Percentiles rank a stretch among this genome's conserved stretches.
phyloP scores from a whole-genome alignment of 2,329 filamentous ascomycete genomes.

The Elsinoe necatrix region DNA sequence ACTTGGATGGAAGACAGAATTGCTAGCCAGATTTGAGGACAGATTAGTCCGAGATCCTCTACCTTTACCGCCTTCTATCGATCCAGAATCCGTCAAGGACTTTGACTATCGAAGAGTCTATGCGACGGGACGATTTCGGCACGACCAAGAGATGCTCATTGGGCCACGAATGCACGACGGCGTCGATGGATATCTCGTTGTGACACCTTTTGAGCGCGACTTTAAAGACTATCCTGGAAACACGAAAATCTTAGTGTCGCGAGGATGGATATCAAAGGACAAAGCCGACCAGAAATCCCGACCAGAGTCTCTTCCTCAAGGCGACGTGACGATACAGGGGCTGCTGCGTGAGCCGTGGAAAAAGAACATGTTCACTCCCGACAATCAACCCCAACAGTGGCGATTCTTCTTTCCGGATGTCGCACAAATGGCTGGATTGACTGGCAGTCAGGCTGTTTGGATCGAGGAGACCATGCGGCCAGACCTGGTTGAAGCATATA shows the following conservation, averaged over 20 bases:
- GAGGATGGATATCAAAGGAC: slow-evolving; percentile 85
- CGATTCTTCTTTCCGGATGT: slow-evolving; percentile 97
- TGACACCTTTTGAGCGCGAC: slow-evolving; percentile 77
- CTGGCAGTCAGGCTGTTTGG: slow-evolving; percentile 83
- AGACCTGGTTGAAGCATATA: slow-evolving; percentile 66
- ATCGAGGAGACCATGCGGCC: slow-evolving; percentile 91
- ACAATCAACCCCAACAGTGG: slow-evolving; percentile 71
- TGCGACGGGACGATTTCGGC: slow-evolving; percentile 63
- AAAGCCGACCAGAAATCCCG: slow-evolving; percentile 56
- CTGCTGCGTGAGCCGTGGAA: slow-evolving; percentile 84
- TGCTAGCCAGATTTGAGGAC: slow-evolving; percentile 88
- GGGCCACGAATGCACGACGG: slow-evolving; percentile 85
- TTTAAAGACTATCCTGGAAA: slow-evolving; percentile 33
- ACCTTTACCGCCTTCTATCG: slow-evolving; percentile 73
- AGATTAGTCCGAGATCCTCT: slow-evolving; percentile 77
- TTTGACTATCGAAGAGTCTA: slow-evolving; percentile 87
- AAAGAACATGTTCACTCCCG: slow-evolving; percentile 95
- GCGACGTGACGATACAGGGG: slow-evolving; percentile 71
- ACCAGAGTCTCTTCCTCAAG: slow-evolving; percentile 56
- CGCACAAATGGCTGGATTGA: slow-evolving; percentile 74
- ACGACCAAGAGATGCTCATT: slow-evolving; percentile 94
- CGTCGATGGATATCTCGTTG: slow-evolving; percentile 79
- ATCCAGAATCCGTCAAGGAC: slow-evolving; percentile 70
- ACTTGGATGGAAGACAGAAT: slow-evolving; percentile 84
- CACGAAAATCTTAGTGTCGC: slow-evolving; percentile 69